Evolutionary conservation across 768 basidiomycete genomes (phyloP).

Genomic region (Suillus variegatus): DNA sequence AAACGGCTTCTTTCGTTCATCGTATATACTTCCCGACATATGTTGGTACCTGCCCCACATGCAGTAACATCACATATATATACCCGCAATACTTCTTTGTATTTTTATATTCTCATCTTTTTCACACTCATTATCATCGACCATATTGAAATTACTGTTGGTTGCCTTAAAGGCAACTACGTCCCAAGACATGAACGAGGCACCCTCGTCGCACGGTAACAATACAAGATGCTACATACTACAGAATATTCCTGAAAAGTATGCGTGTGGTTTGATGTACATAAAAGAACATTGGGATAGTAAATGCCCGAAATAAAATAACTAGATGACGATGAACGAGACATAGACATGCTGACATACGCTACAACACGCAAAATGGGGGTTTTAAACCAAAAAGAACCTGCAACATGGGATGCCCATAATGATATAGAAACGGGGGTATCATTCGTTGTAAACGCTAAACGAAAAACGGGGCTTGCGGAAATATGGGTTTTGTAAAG

Average conservation of each 20-base stretch:
- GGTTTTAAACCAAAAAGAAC: neutral
- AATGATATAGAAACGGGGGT: conserved; percentile 5
- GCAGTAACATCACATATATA: neutral
- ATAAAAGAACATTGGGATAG: conserved; percentile 4
- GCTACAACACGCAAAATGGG: neutral
- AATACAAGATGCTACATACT: conserved; percentile 7
- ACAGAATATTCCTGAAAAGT: conserved; percentile 2
- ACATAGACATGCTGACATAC: neutral
- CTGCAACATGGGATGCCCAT: neutral
- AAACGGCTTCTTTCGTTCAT: neutral
- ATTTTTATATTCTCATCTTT: neutral
- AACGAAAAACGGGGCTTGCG: neutral
- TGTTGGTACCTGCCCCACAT: conserved; percentile 8
- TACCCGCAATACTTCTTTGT: neutral
- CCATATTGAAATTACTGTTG: neutral
- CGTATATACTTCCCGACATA: neutral
- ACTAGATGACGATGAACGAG: neutral
- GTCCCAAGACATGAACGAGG: neutral
- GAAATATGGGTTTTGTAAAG: conserved; percentile 1
- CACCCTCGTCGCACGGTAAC: conserved; percentile 1
- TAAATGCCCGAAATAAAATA: conserved; percentile 3
- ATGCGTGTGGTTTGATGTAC: neutral
- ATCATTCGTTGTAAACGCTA: neutral
- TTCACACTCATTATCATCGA: neutral
- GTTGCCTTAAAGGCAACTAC: conserved; percentile 2